These are phyloP conservation scores for Trichoderma citrinoviride DNA, from an alignment of 2,329 filamentous ascomycete species.

Conservation along the genomic window DNA sequence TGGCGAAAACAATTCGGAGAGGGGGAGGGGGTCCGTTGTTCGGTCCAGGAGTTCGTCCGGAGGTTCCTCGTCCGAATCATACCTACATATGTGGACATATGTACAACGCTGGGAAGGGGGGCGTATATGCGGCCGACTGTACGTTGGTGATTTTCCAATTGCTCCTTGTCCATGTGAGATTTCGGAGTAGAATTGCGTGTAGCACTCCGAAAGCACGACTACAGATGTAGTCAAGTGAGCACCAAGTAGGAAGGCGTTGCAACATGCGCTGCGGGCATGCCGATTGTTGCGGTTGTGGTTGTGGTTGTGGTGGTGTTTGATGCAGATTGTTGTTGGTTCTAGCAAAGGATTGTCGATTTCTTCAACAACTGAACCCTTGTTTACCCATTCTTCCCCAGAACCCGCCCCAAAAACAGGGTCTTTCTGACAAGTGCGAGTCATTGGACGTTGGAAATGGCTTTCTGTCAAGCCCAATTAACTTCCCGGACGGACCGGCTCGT, in stretches of 20 bases:
- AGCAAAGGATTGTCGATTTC: not conserved
- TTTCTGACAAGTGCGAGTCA: not conserved
- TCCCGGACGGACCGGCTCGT: constrained; percentile 19
- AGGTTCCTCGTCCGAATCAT: too few relatives aligned
- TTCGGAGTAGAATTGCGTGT: not conserved
- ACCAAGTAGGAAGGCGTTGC: not conserved
- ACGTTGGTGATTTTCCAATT: not conserved
- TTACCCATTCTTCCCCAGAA: not conserved
- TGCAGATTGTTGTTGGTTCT: not conserved
- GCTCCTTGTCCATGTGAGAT: not conserved
- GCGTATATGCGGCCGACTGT: not conserved
- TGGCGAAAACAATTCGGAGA: constrained; percentile 4
- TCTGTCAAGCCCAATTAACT: not conserved
- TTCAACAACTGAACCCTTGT: not conserved
- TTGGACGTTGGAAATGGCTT: constrained; percentile 1
- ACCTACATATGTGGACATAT: too few relatives aligned
- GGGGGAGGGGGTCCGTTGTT: not conserved
- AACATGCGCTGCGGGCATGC: not conserved
- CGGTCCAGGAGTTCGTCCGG: too few relatives aligned
- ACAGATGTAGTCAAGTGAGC: not conserved
- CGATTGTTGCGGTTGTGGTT: not conserved
- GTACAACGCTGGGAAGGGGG: not conserved
- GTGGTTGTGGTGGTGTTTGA: not conserved
- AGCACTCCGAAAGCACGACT: not conserved
- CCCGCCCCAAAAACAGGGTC: not conserved